Conservation (phyloP, 2,329 filamentous ascomycete species). For the Neodidymelliopsis sp. region DNA sequence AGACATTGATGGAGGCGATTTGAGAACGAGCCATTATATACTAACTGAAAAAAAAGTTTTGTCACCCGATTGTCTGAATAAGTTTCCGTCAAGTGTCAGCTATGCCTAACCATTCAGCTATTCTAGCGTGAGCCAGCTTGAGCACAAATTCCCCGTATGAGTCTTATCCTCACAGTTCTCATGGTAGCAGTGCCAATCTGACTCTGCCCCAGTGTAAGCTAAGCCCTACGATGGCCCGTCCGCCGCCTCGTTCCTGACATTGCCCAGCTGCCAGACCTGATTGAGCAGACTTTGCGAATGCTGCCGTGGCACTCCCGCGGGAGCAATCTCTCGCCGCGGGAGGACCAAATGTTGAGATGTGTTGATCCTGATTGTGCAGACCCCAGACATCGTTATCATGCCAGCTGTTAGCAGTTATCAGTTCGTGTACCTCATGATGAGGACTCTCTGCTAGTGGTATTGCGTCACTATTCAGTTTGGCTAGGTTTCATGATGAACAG, state of each 20-base stretch:
- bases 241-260: constrained; percentile 18
- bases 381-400: constrained; percentile 1
- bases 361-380: constrained; percentile 1
- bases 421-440: constrained; percentile 13
- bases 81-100: too few relatives aligned
- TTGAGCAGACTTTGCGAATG: constrained; percentile 21
- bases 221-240: constrained; percentile 8
- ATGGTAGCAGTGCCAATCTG: neutral
- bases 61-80: too few relatives aligned
- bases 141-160: neutral
- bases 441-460: neutral
- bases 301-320: constrained; percentile 18
- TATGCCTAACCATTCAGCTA: too few relatives aligned
- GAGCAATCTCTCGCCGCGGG: constrained; percentile 11
- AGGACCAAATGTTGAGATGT: too few relatives aligned
- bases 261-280: constrained; percentile 19
- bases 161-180: neutral
- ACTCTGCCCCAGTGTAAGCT: constrained; percentile 1
- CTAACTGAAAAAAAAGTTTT: too few relatives aligned
- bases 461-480: neutral
- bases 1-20: neutral
- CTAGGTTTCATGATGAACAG: neutral
- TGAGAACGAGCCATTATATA: too few relatives aligned
- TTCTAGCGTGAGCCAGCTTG: too few relatives aligned
- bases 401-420: constrained; percentile 5